phyloP scores from a whole-genome alignment of 208 protist genomes.

The Trypanosomatidae sp. region DNA sequence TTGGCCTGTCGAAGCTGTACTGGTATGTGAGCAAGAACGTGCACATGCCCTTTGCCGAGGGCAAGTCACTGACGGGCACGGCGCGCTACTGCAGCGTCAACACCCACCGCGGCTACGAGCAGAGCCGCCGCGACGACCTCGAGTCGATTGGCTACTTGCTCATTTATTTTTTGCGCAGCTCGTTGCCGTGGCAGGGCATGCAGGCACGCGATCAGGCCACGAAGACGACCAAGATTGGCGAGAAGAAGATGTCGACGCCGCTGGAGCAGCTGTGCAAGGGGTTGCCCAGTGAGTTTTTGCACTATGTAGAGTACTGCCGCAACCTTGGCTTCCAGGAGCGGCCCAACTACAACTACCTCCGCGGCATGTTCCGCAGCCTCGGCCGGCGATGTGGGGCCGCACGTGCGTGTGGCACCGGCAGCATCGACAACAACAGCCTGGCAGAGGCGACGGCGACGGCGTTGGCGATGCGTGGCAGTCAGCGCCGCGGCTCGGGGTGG shows the following conservation, averaged over 20 bases:
- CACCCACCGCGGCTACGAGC: conserved; percentile 97
- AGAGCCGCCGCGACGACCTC: conserved; percentile 90
- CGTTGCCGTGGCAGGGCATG: conserved; percentile 90
- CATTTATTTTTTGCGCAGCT: conserved; percentile 89
- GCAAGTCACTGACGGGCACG: conserved; percentile 98
- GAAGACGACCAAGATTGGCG: conserved; percentile 74
- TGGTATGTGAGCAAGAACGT: conserved; percentile 86
- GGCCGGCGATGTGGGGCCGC: conserved; percentile 14
- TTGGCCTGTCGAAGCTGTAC: conserved; percentile 98
- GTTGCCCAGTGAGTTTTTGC: conserved; percentile 44
- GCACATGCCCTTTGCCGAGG: conserved; percentile 98
- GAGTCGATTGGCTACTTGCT: conserved; percentile 90
- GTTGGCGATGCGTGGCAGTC: background rate
- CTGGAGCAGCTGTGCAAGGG: conserved; percentile 56
- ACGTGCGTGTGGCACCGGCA: background rate
- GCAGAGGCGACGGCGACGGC: background rate
- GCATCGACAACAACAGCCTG: background rate
- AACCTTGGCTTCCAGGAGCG: conserved; percentile 47
- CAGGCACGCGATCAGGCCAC: conserved; percentile 46
- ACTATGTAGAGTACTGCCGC: conserved; percentile 70
- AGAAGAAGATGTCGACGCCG: conserved; percentile 67
- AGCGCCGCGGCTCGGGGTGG: too few relatives aligned
- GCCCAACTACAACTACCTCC: conserved; percentile 73
- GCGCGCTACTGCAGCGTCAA: conserved; percentile 98
- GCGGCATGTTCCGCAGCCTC: conserved; percentile 42